phyloP scores from a whole-genome alignment of 2,329 filamentous ascomycete species.

The Cordyceps fumosorosea region DNA sequence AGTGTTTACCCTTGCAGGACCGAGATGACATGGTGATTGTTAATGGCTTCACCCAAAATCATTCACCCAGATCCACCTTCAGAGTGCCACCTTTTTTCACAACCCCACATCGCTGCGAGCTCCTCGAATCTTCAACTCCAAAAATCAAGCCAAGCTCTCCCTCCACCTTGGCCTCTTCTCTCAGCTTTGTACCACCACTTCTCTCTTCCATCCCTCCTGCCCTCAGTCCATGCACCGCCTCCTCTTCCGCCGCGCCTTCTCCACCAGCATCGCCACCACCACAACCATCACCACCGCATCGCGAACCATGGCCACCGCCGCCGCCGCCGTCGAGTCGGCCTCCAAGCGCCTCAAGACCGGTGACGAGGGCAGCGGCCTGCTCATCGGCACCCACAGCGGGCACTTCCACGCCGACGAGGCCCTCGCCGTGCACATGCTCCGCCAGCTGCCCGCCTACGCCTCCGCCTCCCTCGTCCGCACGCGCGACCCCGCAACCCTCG shows the following conservation, averaged over 20 bases:
- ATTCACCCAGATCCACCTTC: no score
- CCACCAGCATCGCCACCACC: constrained; percentile 13
- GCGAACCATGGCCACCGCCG: constrained; percentile 36
- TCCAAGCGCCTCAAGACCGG: constrained; percentile 80
- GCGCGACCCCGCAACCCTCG: constrained; percentile 71
- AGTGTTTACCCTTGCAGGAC: no score
- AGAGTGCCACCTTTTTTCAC: no score
- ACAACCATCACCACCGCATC: constrained; percentile 7
- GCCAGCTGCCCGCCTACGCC: constrained; percentile 74
- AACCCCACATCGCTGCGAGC: no score
- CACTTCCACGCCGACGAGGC: constrained; percentile 99
- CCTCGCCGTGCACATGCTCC: constrained; percentile 92
- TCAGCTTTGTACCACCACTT: no score
- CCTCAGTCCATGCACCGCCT: constrained; percentile 1
- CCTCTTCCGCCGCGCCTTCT: constrained; percentile 1
- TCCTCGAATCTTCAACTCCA: no score
- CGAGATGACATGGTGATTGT: no score
- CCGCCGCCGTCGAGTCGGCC: constrained; percentile 48
- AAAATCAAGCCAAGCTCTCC: no score
- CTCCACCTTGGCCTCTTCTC: no score
- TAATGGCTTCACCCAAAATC: no score
- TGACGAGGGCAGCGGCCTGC: constrained; percentile 29
- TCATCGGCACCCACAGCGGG: constrained; percentile 93
- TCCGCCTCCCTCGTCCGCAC: constrained; percentile 73
- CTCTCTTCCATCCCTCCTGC: no score